Base-by-base conservation (phyloP, 768 basidiomycete genomes). In the Rhizopogon vinicolor region DNA sequence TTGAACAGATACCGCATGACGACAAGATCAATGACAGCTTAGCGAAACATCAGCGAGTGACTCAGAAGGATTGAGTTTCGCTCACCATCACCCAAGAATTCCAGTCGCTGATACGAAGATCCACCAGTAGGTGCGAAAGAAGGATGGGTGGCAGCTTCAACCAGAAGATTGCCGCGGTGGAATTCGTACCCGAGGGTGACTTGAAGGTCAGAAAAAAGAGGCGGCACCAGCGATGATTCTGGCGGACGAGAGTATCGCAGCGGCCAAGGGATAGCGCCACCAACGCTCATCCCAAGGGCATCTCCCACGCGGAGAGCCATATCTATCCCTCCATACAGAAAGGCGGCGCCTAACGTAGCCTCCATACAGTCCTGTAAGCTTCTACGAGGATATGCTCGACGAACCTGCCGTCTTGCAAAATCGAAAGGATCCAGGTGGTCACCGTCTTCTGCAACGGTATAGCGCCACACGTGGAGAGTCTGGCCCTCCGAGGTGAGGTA, bases 341-440 rank as follows among this genome's bases (percentile, higher is more conserved):
- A 93, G 28, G 83, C 81, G 2, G 89, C 92, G 10, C 91, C 93
- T 3, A 95, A 72, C 5, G 84, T 76, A 0, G 93, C 87, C 66
- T 95, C 93, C 84, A 93, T 89, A 64, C 88, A 92, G 63, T 95
- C 93, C 63, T 91, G 89, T 58, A 95, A 69, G 62, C 87, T 85
- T 54, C 90, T 72, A 28, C 89, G 78, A 3, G 86, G 82, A 54
- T 85, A 81, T 39, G 70, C 69, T 37, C 86, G 78, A 52, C 52
- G 60, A n/a, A 75, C 74, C 43, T 43, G 48, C 33, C 71, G 68
- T 22, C 41, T 67, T 18, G 62, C 70, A 44, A 56, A 70, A 5
- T 42, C 39, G 37, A 71, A 58, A 25, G 59, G 62, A 43, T 68
- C 63, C 33, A 69, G 67, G n/a, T 68, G 65, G 16, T 74, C 73